Conservation (phyloP, 345 rosid genomes). For the Gossypium raimondii region DNA sequence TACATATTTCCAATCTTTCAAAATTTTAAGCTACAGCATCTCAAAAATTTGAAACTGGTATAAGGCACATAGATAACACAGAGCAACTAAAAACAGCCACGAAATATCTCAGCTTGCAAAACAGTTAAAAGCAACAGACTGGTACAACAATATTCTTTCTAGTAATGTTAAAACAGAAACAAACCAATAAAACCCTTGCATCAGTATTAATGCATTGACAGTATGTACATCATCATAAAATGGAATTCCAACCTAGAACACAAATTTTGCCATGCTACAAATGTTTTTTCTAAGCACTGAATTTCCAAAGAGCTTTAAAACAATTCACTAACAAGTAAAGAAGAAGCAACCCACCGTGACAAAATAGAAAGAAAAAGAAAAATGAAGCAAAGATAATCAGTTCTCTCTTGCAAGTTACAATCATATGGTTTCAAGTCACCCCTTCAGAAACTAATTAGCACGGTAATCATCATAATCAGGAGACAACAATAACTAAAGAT, state of each 20-base stretch:
- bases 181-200: background rate
- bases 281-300: background rate
- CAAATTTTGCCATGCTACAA: background rate
- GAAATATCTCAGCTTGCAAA: background rate
- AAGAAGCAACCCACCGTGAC: background rate
- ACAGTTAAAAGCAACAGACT: background rate
- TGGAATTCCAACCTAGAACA: background rate
- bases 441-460: background rate
- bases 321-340: background rate
- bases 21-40: background rate
- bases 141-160: background rate
- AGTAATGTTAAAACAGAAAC: background rate
- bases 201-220: background rate
- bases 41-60: background rate
- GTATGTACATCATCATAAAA: background rate
- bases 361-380: background rate
- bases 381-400: background rate
- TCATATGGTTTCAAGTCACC: background rate
- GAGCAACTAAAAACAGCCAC: background rate
- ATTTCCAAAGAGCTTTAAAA: background rate
- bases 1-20: background rate
- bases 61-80: background rate
- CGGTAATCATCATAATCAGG: background rate
- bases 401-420: background rate
- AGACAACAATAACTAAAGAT: background rate